Conservation (phyloP, 2,329 filamentous ascomycete species). For the Westerdykella ornata region DNA sequence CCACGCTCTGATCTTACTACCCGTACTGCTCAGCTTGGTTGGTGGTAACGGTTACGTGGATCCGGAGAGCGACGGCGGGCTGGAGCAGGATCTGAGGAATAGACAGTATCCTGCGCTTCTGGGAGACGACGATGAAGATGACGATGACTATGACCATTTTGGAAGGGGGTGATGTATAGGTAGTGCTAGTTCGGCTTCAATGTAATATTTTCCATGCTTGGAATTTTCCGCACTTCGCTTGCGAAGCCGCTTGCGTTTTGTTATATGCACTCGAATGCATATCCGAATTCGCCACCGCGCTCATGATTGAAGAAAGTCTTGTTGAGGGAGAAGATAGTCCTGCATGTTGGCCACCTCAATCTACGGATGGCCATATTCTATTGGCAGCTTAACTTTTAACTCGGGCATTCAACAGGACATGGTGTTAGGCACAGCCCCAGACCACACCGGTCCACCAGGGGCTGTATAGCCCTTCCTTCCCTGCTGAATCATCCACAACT, state of each 20-base stretch:
- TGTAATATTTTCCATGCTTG: too few species aligned
- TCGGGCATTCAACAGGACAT: neutral
- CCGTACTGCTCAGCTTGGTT: conserved; percentile 76
- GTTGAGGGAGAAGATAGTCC: too few species aligned
- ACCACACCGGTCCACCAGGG: conserved; percentile 14
- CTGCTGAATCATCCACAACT: conserved; percentile 13
- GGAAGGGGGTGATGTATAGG: neutral
- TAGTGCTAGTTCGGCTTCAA: too few species aligned
- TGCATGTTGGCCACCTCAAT: too few species aligned
- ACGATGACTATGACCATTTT: conserved; percentile 35
- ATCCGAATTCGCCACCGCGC: too few species aligned
- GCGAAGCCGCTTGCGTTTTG: too few species aligned
- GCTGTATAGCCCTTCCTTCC: conserved; percentile 13
- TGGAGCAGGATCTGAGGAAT: conserved; percentile 81
- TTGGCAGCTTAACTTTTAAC: too few species aligned
- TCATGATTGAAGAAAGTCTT: too few species aligned
- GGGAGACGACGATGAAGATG: conserved; percentile 64
- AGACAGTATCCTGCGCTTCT: conserved; percentile 70
- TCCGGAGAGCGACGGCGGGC: conserved; percentile 75
- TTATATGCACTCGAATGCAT: too few species aligned
- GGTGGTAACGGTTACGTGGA: conserved; percentile 83
- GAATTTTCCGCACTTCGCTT: too few species aligned
- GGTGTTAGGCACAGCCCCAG: conserved; percentile 1
- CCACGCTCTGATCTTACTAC: conserved; percentile 86
- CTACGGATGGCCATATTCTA: too few species aligned